Conservation (phyloP, 202 grass and related monocot species). For the Hordeum pubiflorum region DNA sequence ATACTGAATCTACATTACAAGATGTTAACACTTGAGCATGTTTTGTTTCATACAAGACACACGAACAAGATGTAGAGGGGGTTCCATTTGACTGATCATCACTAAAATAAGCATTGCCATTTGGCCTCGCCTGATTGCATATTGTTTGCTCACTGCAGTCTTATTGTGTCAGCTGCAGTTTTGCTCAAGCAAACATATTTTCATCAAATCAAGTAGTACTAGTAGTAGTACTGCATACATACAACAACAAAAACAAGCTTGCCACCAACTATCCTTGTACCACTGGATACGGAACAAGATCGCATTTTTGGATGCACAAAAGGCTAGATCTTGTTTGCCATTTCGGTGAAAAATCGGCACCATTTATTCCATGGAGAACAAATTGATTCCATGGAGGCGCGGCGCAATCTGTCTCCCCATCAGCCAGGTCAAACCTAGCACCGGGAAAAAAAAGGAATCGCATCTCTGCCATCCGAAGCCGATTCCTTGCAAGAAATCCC, state of each 20-base stretch:
- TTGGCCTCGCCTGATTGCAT: neutral
- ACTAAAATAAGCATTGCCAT: neutral
- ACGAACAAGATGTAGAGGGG: neutral
- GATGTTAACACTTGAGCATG: neutral
- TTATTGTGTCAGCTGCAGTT: neutral
- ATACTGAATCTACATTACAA: neutral
- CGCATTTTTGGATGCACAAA: neutral
- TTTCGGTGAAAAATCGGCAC: neutral
- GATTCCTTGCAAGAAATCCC: constrained; percentile 9
- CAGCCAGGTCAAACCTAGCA: neutral
- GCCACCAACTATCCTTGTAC: neutral
- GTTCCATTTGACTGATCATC: neutral
- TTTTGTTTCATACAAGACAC: neutral
- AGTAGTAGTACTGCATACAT: neutral
- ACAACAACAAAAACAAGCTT: neutral
- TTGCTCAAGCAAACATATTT: neutral
- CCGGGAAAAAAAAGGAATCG: constrained; percentile 18
- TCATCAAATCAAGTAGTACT: neutral
- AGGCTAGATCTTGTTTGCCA: constrained; percentile 15
- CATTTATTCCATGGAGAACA: neutral
- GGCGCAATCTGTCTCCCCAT: neutral
- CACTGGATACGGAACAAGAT: neutral
- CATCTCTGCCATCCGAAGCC: neutral
- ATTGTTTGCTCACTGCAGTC: neutral
- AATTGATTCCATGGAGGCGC: constrained; percentile 3